Base-by-base conservation (phyloP, 352 stramenopile species). In the Phytophthora niederhauseri region DNA sequence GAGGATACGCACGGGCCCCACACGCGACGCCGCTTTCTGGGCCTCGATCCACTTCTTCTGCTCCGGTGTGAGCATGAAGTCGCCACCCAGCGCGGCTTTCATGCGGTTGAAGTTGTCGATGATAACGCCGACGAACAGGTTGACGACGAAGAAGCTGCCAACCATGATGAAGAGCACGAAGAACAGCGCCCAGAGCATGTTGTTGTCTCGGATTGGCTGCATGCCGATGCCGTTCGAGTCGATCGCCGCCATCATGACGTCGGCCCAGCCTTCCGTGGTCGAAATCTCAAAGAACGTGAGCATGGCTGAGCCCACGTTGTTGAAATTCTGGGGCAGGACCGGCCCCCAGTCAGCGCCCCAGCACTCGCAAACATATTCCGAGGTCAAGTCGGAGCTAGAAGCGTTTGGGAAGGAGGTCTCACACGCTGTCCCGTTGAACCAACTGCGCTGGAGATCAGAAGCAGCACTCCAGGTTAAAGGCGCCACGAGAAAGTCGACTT, bases 91-190 rank as follows among this genome's bases (percentile, higher is more conserved):
- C 2, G 81, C 77, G 2, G 71, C 78, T 43, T 96, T 98, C 91
- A 97, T 96, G 30, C 87, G 80, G 51, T 97, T 97, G 64, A 98
- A 99, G 57, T 98, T 97, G 60, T 98, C 94, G 51, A 98, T 97
- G 63, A 98, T 97, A 7, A 98, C 90, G 7, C 94, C 94, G 0
- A 98, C 87, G 61, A 99, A 98, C 0, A 98, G 76, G 41, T 98
- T 98, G 26, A 98, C 90, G 4, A 98, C 89, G 57, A 99, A 98
- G 63, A 98, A 98, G 55, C 91, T 90, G 15, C 94, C 90, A 20
- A 98, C 72, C 60, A 99, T 80, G 36, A 98, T 96, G 75, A 98
- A 98, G 0, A 82, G 43, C 12, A 98, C 76, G 62, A 97, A 98
- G 64, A 98, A 98, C 4, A 86, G 80, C 1, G 85, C 75, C 88